Evolutionary conservation across 2,329 filamentous ascomycete species (phyloP), one percentile per base, ranked within the genome.

Genomic region (Pseudocercospora macadamiae): DNA sequence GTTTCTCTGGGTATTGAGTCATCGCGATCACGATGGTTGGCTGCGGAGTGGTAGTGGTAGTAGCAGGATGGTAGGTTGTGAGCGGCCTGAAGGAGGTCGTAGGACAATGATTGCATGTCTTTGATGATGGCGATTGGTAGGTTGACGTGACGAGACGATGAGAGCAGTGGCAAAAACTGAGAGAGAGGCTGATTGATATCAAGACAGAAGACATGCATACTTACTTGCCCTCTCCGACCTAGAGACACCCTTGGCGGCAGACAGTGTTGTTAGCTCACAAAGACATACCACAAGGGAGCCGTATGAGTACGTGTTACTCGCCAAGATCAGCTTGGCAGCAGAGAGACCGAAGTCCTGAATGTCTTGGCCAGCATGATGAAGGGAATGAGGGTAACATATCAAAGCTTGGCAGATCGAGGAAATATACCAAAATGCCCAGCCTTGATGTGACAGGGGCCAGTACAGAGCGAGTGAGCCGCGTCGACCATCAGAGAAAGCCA

Each of bases 21-120:
- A 51, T 51, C 25, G 9, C 47, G 47, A 10, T 51, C 25, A 10
- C 18, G 39, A 9, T 23, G 39, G 39, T 23, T 18, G 3, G 21
- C 16, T 18, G 39, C 39, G 39, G 39, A 45, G 39, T 45, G 39
- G 39, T 45, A 18, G 39, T 45, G 39, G 18, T 45, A 45, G n/a
- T 45, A 45, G 16, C 39, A 10, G 6, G 18, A 45, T 8, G 39
- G 18, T 2, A 45, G 12, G 4, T 23, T 10, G n/a, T 45, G 39
- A 19, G 39, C 39, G 16, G 39, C 39, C 21, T 21, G 12, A 10
- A 45, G 9, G 16, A n/a, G n/a, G 10, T 45, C 39, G 21, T 12
- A 45, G 39, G 39, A 21, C 18, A 45, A 16, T 10, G 39, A 45
- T 32, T 28, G 23, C 45, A 49, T 49, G 25, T n/a, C 4, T 42